Evolutionary conservation across 495 filamentous ascomycete genomes (phyloP), one percentile per base, ranked within the genome.

Genomic region (Friedmanniomyces endolithicus): DNA sequence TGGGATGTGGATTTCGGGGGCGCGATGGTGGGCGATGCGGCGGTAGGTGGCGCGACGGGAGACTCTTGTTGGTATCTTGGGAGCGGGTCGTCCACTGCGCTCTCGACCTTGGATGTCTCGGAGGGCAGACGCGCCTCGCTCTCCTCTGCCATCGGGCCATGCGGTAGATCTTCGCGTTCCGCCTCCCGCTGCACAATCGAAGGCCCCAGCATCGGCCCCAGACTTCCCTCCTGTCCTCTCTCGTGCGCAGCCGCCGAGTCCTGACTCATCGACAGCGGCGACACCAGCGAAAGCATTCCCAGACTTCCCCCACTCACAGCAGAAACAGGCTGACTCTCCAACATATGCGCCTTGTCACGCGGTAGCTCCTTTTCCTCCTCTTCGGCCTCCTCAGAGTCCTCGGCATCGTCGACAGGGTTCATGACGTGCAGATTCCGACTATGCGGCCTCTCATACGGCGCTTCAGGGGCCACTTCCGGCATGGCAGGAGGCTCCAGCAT

Each of bases 391-490:
- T 34, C 19, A 11, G 31, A 39, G 7, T 53, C 51, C 22, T 56
- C 50, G 20, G 45, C 37, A 16, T 56, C 53, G 4, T 12, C 9
- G 17, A 43, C 45, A 8, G 49, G 24, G 43, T 62, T 62, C 50
- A 62, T 52, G 14, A 62, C 39, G 41, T 62, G 59, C 55, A 62
- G 33, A n/a, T 41, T 12, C 19, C 50, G 9, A 27, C 59, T 62
- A 22, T 50, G 48, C n/a, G 59, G 55, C 20, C 59, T 40, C 55
- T 62, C 59, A 22, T 62, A 62, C 2, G 59, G 59, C 50, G 23
- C 27, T 35, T 62, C 59, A 1, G 58, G 58, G 23, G 20, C 19
- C 25, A 61, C 43, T 33, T 61, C 58, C 22, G 53, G 58, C n/a
- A 23, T 48, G 14, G 12, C 14, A 1, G 56, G 43, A 31, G 37